These are phyloP conservation scores for Colletotrichum godetiae DNA, from an alignment of 2,329 filamentous ascomycete species.

Conservation along the genomic window DNA sequence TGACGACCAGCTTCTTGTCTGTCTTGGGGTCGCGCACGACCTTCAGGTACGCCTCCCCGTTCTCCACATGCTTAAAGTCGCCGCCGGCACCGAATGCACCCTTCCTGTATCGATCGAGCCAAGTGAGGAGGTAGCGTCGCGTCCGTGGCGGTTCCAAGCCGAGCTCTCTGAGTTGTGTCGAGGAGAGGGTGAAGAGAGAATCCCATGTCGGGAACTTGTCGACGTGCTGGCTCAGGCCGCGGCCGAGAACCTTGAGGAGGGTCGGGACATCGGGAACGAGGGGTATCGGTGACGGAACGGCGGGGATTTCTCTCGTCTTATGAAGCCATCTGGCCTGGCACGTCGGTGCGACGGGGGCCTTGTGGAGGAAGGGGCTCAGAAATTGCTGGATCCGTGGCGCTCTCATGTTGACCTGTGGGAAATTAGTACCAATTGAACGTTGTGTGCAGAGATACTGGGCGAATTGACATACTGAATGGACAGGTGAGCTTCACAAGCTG, in stretches of 20 bases:
- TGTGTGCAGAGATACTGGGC: neutral
- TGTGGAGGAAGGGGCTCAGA: constrained; percentile 33
- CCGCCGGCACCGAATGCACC: constrained; percentile 85
- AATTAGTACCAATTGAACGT: constrained; percentile 7
- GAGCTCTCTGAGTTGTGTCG: constrained; percentile 80
- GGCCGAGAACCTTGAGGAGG: constrained; percentile 92
- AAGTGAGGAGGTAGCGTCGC: constrained; percentile 85
- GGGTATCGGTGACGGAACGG: constrained; percentile 78
- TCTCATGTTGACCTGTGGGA: constrained; percentile 32
- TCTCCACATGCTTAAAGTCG: constrained; percentile 78
- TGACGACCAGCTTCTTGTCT: constrained; percentile 64
- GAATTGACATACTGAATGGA: neutral
- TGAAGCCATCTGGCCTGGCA: constrained; percentile 57
- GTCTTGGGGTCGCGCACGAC: constrained; percentile 54
- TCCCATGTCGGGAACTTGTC: constrained; percentile 93
- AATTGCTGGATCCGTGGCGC: constrained; percentile 30
- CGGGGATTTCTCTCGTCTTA: constrained; percentile 51
- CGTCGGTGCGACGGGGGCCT: constrained; percentile 41
- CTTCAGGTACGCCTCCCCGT: constrained; percentile 64
- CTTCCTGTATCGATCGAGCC: constrained; percentile 85
- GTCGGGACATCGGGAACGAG: constrained; percentile 87
- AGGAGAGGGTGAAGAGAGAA: constrained; percentile 84
- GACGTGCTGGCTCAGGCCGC: constrained; percentile 83
- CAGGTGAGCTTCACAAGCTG: constrained; percentile 13
- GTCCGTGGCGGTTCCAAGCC: constrained; percentile 88